Conservation (phyloP, 306 rosid species). For the Gleditsia sinensis region DNA sequence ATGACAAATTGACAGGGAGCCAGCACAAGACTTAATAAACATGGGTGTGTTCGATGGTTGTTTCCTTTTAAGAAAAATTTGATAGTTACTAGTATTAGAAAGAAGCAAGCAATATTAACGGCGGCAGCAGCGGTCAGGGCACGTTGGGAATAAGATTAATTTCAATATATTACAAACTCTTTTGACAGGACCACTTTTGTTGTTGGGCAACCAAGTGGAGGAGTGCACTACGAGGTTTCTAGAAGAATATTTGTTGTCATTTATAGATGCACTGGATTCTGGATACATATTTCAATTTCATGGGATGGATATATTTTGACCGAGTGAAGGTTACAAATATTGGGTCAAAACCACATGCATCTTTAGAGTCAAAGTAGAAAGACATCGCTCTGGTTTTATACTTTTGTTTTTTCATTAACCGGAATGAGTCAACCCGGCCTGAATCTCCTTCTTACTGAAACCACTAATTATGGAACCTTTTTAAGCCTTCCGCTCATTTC, state of each 20-base stretch:
- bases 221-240: conserved; percentile 18
- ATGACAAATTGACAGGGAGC: background rate
- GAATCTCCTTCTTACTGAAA: background rate
- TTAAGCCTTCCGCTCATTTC: background rate
- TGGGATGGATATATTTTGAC: conserved; percentile 8
- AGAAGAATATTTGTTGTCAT: background rate
- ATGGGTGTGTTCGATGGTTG: no score
- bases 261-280: no score
- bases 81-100: background rate
- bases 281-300: background rate
- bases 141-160: conserved; percentile 19
- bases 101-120: background rate
- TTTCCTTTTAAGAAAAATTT: background rate
- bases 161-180: background rate
- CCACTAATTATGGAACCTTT: background rate
- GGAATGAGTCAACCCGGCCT: background rate
- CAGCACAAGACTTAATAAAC: background rate
- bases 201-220: background rate
- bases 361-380: background rate
- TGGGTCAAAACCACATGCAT: background rate
- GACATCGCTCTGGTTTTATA: background rate
- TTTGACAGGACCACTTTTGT: background rate
- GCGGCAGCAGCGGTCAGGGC: conserved; percentile 10
- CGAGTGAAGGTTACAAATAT: background rate
- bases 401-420: background rate